Percentiles rank a stretch among this genome's conserved stretches.
phyloP scores from a whole-genome alignment of 352 stramenopile genomes.

The Thraustotheca clavata region DNA sequence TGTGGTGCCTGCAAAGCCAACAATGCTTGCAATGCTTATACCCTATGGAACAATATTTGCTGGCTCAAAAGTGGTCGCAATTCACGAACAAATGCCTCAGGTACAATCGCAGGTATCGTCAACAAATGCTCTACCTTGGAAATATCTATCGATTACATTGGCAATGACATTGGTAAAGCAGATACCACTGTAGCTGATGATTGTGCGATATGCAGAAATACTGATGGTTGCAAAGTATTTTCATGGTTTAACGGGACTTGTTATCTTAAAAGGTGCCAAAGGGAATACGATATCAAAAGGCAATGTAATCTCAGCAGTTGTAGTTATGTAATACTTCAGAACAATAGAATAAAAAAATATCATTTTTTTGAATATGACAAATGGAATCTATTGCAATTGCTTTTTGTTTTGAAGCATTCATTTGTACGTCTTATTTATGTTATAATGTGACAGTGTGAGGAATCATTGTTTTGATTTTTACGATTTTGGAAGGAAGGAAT shows the following conservation, averaged over 20 bases:
- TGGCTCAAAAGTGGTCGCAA: conserved; percentile 5
- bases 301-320: conserved; percentile 15
- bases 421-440: too few species aligned
- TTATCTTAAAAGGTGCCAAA: conserved; percentile 22
- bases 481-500: too few species aligned
- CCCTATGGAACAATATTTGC: conserved; percentile 2
- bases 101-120: neutral
- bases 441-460: too few species aligned
- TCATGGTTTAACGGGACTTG: conserved; percentile 13
- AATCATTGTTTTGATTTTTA: too few species aligned
- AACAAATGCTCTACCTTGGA: conserved; percentile 25
- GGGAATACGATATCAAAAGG: neutral
- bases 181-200: neutral
- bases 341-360: too few species aligned
- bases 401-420: too few species aligned
- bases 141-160: conserved; percentile 24
- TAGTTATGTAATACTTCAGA: conserved; percentile 1
- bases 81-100: neutral
- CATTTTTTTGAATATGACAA: too few species aligned
- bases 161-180: conserved; percentile 28
- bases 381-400: too few species aligned
- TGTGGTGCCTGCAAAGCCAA: conserved; percentile 18
- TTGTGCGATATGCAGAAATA: conserved; percentile 16
- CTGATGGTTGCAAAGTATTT: conserved; percentile 3
- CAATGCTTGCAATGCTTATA: conserved; percentile 20